Evolutionary conservation across 1,139 yeast genomes (phyloP), one percentile per base, ranked within the genome.

Genomic region (Geotrichum histeridarum): DNA sequence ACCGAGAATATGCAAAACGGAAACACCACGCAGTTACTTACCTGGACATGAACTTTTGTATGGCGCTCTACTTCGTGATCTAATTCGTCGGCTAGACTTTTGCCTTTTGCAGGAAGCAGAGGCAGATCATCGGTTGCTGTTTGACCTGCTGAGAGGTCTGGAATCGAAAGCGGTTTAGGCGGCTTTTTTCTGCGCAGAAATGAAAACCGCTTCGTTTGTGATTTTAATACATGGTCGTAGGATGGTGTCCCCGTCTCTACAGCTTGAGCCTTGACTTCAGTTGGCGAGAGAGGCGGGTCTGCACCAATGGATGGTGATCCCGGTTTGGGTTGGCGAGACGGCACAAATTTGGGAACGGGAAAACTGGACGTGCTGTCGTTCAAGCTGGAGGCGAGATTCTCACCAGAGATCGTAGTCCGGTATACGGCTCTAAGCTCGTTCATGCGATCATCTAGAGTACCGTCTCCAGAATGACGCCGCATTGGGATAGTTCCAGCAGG

Each of bases 161-260:
- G 12, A 39, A 27, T 22, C 11, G 47, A 43, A 12, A 22, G 18
- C 6, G 47, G 11, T 22, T 43, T 32, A 30, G 47, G 32, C 18
- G 31, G 31, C 7, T 31, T 43, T 7, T 8, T 43, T 32, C 37
- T 5, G n/a, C 47, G 37, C 17, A 43, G 38, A 43, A 43, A 43
- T 3, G 47, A 43, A 18, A 43, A 43, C 47, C 47, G 37, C 22
- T 43, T 43, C 18, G 38, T 12, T 8, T 43, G 47, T 17, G 36
- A n/a, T n/a, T 7, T 6, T 33, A 7, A 2, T 33, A n/a, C 2
- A 11, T 33, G 37, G 14, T 33, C n/a, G 14, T 33, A n/a, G 2
- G 14, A 17, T n/a, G 17, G 2, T 14, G 18, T 15, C 2, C 15
- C 18, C 8, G 39, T 37, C 9, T 17, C 39, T 17, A 17, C 5